A percentile compares a stretch with the other conserved stretches of the same genome.
These are phyloP conservation scores for Amanita muscaria DNA, from an alignment of 768 basidiomycete species.

Conservation along the genomic window DNA sequence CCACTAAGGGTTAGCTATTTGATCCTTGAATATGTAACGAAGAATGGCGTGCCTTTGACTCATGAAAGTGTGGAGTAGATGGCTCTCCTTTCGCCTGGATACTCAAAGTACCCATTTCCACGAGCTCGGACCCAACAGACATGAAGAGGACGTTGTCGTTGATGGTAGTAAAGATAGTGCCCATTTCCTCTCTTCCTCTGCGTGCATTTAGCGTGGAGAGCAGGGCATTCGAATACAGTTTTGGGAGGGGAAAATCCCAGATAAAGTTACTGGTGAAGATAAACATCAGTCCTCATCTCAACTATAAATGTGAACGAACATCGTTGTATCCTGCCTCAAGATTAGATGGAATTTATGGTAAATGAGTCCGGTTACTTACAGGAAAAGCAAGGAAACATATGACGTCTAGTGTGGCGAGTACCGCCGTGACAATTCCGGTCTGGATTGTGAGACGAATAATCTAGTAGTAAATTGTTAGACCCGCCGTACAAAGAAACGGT, in stretches of 20 bases:
- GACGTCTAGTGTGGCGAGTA: conserved; percentile 23
- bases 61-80: no score
- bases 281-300: background rate
- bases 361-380: no score
- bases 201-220: conserved; percentile 19
- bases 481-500: no score
- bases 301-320: conserved; percentile 10
- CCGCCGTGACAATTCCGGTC: conserved; percentile 21
- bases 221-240: conserved; percentile 20
- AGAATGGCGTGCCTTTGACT: no score
- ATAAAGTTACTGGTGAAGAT: conserved; percentile 18
- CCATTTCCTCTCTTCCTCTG: conserved; percentile 8
- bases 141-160: background rate
- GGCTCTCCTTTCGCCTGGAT: no score
- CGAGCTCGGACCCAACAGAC: background rate
- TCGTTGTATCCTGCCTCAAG: conserved; percentile 15
- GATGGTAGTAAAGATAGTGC: conserved; percentile 6
- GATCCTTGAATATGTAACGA: no score
- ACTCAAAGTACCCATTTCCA: no score
- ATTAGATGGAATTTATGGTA: no score
- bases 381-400: conserved; percentile 17
- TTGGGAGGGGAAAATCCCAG: conserved; percentile 22
- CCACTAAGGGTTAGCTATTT: no score
- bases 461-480: background rate
- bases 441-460: conserved; percentile 20